Percentiles rank a stretch among this genome's conserved stretches.
phyloP scores from a whole-genome alignment of 2,329 filamentous ascomycete genomes.

The Diatrype stigma region DNA sequence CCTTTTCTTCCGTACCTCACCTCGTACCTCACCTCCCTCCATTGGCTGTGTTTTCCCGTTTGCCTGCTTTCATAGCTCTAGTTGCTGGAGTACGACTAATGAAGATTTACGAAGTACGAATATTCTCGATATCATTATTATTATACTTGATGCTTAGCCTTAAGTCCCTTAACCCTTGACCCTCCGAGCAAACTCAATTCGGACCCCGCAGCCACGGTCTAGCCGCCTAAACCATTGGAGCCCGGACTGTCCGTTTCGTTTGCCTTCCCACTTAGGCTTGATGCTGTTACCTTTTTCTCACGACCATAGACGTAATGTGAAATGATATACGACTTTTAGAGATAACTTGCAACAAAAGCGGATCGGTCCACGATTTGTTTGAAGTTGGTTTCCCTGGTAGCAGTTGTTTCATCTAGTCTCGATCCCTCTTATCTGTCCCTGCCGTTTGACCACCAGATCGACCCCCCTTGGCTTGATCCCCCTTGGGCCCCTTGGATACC shows the following conservation, averaged over 20 bases:
- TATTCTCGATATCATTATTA: too few relatives aligned
- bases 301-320: slow-evolving; percentile 11
- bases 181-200: neutral
- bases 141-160: too few relatives aligned
- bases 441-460: neutral
- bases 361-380: slow-evolving; percentile 1
- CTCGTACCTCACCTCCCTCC: neutral
- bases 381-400: neutral
- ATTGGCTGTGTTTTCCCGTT: neutral
- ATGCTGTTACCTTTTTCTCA: neutral
- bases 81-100: neutral
- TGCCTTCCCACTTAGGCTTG: neutral
- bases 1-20: neutral
- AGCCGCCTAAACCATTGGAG: neutral
- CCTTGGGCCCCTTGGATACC: neutral
- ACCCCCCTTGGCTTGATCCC: neutral
- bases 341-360: slow-evolving; percentile 6
- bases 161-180: neutral
- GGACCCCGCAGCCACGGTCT: neutral
- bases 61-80: neutral
- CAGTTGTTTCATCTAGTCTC: neutral
- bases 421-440: neutral
- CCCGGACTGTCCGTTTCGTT: neutral
- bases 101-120: neutral
- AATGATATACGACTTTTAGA: slow-evolving; percentile 16